These are phyloP conservation scores for Bisporella sp. DNA, from an alignment of 2,329 filamentous ascomycete species.

Conservation along the genomic window DNA sequence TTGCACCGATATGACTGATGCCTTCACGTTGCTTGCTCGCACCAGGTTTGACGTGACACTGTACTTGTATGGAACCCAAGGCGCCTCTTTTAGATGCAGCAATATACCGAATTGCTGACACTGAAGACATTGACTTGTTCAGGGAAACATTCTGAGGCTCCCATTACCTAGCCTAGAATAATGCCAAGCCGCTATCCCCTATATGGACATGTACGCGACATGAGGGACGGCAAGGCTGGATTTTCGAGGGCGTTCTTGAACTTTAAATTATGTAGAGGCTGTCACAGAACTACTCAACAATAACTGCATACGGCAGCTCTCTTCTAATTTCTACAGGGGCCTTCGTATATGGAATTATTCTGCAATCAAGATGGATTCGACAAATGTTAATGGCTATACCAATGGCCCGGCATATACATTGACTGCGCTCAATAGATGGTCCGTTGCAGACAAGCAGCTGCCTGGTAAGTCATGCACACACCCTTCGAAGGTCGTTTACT, in stretches of 20 bases:
- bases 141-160: no score
- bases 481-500: constrained; percentile 8
- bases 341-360: constrained; percentile 9
- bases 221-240: no score
- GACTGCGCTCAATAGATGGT: constrained; percentile 79
- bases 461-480: constrained; percentile 42
- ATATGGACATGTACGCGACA: no score
- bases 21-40: constrained; percentile 56
- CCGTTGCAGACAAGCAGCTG: constrained; percentile 64
- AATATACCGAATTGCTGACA: constrained; percentile 36
- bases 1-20: constrained; percentile 46
- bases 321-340: constrained; percentile 8
- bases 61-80: constrained; percentile 45
- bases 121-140: constrained; percentile 10
- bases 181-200: no score
- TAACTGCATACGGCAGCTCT: neutral
- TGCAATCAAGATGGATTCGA: neutral
- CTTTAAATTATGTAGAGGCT: no score
- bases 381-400: neutral
- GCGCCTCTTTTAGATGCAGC: constrained; percentile 40
- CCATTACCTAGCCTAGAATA: no score
- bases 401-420: constrained; percentile 42
- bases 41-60: constrained; percentile 62
- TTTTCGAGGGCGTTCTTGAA: no score
- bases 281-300: neutral